Evolutionary conservation across 768 basidiomycete genomes (phyloP), one percentile per base, ranked within the genome.

Genomic region (Filobasidium floriforme): DNA sequence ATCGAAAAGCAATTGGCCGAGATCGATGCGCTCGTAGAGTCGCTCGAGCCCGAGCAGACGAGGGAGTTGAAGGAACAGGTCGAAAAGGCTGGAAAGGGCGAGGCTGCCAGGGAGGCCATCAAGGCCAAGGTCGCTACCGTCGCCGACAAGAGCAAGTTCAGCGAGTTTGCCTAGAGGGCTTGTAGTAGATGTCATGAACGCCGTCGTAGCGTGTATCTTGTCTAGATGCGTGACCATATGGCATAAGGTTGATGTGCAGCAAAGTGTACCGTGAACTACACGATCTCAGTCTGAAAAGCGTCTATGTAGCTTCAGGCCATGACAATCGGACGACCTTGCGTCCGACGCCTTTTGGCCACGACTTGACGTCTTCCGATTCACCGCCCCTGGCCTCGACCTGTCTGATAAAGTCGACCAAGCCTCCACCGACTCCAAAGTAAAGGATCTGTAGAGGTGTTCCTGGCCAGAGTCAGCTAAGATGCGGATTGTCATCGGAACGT

Each of bases 381-480:
- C 81, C 0, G 86, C 84, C 32, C 19, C 74, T 70, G 32, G 73
- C 77, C 67, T 83, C 79, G 1, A 91, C 83, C 7, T 81, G 82
- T 29, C 79, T 74, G n/a, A 85, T 76, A 71, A 94, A 94, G 67
- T 87, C 89, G 14, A 83, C 77, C 29, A 93, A 80, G 7, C 92
- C 90, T 0, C 94, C 93, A 0, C 92, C 93, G 4, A 97, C 91
- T 7, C 94, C 94, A 76, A 98, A 97, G 76, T 97, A 97, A 22
- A 97, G 78, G 15, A 91, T 69, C 76, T 75, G 32, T 37, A 3
- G 32, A 49, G 14, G 29, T 24, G 29, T 37, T 37, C 32, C 32
- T 5, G 2, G 3, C 15, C 5, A 2, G 12, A 49, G 46, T 15
- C 46, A 49, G 46, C 18, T 49, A 14, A 49, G 46, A 49, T 49